Evolutionary conservation across 352 stramenopile genomes (phyloP), one percentile per base, ranked within the genome.

Genomic region (Lagenidium sp.): DNA sequence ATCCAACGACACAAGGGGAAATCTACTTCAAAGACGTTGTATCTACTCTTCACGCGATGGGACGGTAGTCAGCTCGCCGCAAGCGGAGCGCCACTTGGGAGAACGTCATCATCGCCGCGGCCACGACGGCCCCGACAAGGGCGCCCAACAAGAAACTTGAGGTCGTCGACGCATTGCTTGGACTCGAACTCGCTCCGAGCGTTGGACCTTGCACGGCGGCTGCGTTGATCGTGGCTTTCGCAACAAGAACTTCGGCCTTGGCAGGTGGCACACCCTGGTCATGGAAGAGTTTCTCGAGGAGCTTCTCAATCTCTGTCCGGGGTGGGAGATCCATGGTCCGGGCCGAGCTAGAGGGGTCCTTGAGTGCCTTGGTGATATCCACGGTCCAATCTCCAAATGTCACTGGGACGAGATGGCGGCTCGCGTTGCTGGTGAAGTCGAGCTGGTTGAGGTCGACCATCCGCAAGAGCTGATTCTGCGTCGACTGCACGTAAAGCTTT

Each of bases 401-500:
- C 7, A 89, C 63, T 2, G 70, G 64, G 18, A 89, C 65, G 24
- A 76, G 30, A 13, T 56, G 53, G 12, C 76, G 76, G 35, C 63
- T 74, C 15, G 60, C 18, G 0, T 41, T 36, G 26, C 67, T 50
- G 1, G 36, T 39, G 49, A 83, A 89, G 34, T 85, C 73, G 10
- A 89, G 4, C 45, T 65, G 49, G 32, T 65, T 68, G 26, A 89
- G 43, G 40, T 78, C 76, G 29, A 89, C 57, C 7, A 60, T 49
- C 25, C 76, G 76, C 28, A 85, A 44, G n/a, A 81, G 48, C 41
- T 82, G 72, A 50, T 89, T 89, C 12, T 72, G 54, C 12, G 63
- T 89, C 16, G 73, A 81, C 28, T 67, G 73, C 32, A 89, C 57
- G 48, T 85, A 89, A n/a, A 89, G 53, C 56, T 72, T 77, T 10